Evolutionary conservation across 2,329 filamentous ascomycete species (phyloP).

Genomic region (Diaporthe citriasiana): DNA sequence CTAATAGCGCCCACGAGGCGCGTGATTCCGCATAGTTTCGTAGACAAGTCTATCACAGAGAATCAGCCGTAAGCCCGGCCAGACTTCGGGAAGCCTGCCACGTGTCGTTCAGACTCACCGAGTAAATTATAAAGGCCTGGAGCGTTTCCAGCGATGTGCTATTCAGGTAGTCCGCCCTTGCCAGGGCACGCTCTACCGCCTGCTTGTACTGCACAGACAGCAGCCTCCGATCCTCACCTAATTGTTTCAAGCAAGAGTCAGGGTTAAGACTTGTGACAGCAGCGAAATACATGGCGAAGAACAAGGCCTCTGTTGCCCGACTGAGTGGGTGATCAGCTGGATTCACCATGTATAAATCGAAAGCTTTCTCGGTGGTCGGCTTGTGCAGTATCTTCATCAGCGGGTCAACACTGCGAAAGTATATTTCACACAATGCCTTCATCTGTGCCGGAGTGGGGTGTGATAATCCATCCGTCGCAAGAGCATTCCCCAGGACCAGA

Average conservation of each 20-base stretch:
- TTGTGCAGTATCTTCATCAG: slow-evolving; percentile 61
- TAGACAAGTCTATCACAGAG: slow-evolving; percentile 51
- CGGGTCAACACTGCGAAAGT: slow-evolving; percentile 58
- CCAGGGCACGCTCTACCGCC: slow-evolving; percentile 55
- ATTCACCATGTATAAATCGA: slow-evolving; percentile 49
- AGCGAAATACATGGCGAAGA: slow-evolving; percentile 61
- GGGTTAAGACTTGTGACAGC: slow-evolving; percentile 54
- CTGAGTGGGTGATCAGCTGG: slow-evolving; percentile 44
- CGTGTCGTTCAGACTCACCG: slow-evolving; percentile 45
- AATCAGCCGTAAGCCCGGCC: background rate
- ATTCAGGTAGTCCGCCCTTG: slow-evolving; percentile 60
- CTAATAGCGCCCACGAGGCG: slow-evolving; percentile 58
- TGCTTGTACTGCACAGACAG: slow-evolving; percentile 52
- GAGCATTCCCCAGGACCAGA: slow-evolving; percentile 32
- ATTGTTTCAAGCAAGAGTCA: slow-evolving; percentile 49
- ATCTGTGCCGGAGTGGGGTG: slow-evolving; percentile 58
- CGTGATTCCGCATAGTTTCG: slow-evolving; percentile 55
- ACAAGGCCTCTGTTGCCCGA: slow-evolving; percentile 52
- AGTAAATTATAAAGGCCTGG: slow-evolving; percentile 59
- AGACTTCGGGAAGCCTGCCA: background rate
- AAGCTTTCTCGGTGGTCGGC: slow-evolving; percentile 53
- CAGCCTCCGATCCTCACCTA: slow-evolving; percentile 54
- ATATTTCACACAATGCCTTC: slow-evolving; percentile 53
- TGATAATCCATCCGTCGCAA: slow-evolving; percentile 13
- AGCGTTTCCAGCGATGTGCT: slow-evolving; percentile 55